Percentiles rank a stretch among this genome's conserved stretches.
These are phyloP conservation scores for Dacryopinax spathularia DNA, from an alignment of 768 basidiomycete species.

Conservation along the genomic window DNA sequence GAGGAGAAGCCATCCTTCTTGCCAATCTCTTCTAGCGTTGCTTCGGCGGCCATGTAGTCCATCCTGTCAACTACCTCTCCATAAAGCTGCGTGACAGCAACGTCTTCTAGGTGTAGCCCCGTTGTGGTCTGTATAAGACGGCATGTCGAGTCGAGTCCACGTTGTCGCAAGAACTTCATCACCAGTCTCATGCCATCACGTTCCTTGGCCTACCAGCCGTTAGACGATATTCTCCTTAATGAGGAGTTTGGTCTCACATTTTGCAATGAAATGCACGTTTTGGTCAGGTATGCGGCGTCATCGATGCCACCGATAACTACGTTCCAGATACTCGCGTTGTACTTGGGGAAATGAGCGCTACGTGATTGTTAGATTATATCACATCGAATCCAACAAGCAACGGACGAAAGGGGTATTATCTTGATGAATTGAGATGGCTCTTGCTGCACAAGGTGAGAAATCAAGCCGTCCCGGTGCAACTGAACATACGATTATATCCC, in stretches of 20 bases:
- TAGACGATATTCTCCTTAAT: not conserved
- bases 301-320: constrained; percentile 47
- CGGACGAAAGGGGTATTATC: constrained; percentile 61
- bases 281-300: constrained; percentile 43
- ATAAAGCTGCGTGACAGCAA: constrained; percentile 52
- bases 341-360: constrained; percentile 58
- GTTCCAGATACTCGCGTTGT: constrained; percentile 70
- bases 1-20: constrained; percentile 46
- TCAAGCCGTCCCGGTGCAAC: not conserved
- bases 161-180: constrained; percentile 63
- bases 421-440: constrained; percentile 58
- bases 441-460: not conserved
- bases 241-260: constrained; percentile 36
- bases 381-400: constrained; percentile 5
- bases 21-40: constrained; percentile 36
- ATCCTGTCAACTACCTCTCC: constrained; percentile 51
- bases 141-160: constrained; percentile 54
- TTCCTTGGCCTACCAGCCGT: constrained; percentile 44
- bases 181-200: constrained; percentile 48
- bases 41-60: constrained; percentile 45
- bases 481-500: not conserved
- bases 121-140: constrained; percentile 42
- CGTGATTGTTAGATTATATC: not conserved
- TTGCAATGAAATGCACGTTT: constrained; percentile 39
- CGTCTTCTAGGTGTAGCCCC: constrained; percentile 49